Base-by-base conservation (phyloP, 495 filamentous ascomycete genomes). In the Glonium stellatum region DNA sequence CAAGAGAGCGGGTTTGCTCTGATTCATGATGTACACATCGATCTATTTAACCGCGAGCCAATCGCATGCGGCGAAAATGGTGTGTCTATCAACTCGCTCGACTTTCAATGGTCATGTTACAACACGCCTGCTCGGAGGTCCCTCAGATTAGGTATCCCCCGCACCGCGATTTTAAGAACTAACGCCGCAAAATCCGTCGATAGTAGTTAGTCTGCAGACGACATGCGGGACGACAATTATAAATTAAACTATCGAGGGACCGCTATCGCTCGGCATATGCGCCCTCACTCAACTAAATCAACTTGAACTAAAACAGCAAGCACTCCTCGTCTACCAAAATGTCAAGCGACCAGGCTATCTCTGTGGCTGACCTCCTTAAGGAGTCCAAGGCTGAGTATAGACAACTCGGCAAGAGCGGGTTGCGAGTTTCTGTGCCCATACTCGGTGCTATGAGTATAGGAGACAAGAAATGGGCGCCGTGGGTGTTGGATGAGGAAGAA, bases 391-490 rank as follows among this genome's bases (percentile, higher is more conserved):
- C 71, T 25, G 70, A 71, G 44, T 78, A 78, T 53, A 57, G 53
- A 41, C 63, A 71, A 49, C 70, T 76, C 13, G 75, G 72, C 5
- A 73, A 67, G 54, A 70, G 68, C 47, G 74, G 77, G 6, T 62
- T 78, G 36, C 62, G 72, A 42, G 72, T 80, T 18, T 78, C 74
- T 10, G 69, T 77, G 11, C 77, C 77, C 9, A 77, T 78, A 25
- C 63, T 78, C 13, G 77, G 77, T 22, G 74, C 72, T 31, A 78
- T 79, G 77, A 69, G 63, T 35, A 66, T 77, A 55, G 77, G 77
- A 1, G 59, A 69, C 56, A 73, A 70, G 53, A 61, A 68, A 34
- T 78, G 73, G 71, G 46, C 48, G 49, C 54, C 62, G 23, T 78
- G 76, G 76, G 70, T 76, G 27, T 57, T 74, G 9, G 72, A 76